phyloP scores from a whole-genome alignment of 139 green algal species.

The Micractinium conductrix region DNA sequence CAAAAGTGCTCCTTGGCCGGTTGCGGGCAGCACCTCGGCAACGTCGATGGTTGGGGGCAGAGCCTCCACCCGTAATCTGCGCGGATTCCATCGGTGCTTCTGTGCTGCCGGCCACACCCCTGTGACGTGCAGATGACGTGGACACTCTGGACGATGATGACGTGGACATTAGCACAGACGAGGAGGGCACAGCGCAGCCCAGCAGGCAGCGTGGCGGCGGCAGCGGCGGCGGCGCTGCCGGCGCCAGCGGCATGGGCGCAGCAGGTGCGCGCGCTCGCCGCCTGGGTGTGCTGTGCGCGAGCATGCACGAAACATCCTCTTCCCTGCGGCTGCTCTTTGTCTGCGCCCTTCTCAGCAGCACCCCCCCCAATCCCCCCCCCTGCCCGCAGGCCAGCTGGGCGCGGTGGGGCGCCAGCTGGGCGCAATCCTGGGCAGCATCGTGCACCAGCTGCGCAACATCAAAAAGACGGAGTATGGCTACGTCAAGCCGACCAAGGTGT shows the following conservation, averaged over 20 bases:
- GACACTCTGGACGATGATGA: slow-evolving; percentile 2
- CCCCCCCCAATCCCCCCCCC: neutral
- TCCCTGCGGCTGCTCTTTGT: no score
- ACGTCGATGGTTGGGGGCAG: no score
- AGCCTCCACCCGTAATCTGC: no score
- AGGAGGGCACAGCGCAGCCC: neutral
- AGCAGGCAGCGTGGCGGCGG: neutral
- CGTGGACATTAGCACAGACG: neutral
- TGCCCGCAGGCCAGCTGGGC: slow-evolving; percentile 19
- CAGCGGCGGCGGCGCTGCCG: no score
- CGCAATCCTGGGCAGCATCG: slow-evolving; percentile 14
- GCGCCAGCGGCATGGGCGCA: neutral
- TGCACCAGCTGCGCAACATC: slow-evolving; percentile 2
- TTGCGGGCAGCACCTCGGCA: no score
- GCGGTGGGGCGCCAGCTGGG: slow-evolving; percentile 26
- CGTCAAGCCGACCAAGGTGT: neutral
- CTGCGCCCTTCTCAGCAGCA: neutral
- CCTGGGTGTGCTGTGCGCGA: no score
- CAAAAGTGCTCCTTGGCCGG: no score
- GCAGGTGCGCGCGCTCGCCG: neutral
- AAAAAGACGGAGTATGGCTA: neutral
- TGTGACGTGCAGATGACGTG: neutral
- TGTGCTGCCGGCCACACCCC: neutral
- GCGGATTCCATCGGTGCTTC: no score
- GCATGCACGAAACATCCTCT: no score